Base-by-base conservation (phyloP, 2,329 filamentous ascomycete genomes). In the Fusarium pseudoanthophilum region DNA sequence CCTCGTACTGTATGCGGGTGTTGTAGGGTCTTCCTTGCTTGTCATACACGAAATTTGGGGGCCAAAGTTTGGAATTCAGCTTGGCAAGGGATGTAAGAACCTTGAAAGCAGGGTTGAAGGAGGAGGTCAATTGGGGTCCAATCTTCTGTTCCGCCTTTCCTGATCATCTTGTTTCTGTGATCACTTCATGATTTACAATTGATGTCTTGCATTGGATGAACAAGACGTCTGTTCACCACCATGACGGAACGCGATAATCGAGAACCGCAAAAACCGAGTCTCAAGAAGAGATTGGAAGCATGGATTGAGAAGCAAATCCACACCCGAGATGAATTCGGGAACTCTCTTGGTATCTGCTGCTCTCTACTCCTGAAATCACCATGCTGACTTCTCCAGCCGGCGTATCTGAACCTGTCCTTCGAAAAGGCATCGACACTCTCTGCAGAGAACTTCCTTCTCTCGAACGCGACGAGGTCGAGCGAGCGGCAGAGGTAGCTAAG, bases 401-500 rank as follows among this genome's bases (percentile, higher is more conserved):
- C 5, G 67, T 70, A 7, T 64, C 67, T 36, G 65, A 69, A 4
- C 32, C 13, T 4, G 30, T 46, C 6, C 53, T 69, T 11, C 42
- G 52, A 26, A 36, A 43, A 9, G 59, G 46, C 1, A 69, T 56
- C n/a, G 59, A 39, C 18, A 30, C 42, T 21, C 59, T 70, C 5
- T 69, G 59, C 6, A 34, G 10, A 24, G 52, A 69, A 11, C 48
- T 70, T 13, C 59, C 59, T 24, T 53, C 53, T 3, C 65, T 70
- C 11, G 36, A 45, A 6, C 59, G 60, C 21, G 2, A 16, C 3
- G 21, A 69, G 15, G 59, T 70, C 11, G 48, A 64, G 14, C 48
- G 65, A 46, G 67, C 65, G 11, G 67, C 60, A 40, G 67, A 70
- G 30, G 67, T 70, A 37, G 53, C 60, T 16, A 69, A 51, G 32